Conservation (phyloP, 129 eudicot genomes). For the Tagetes patula region DNA sequence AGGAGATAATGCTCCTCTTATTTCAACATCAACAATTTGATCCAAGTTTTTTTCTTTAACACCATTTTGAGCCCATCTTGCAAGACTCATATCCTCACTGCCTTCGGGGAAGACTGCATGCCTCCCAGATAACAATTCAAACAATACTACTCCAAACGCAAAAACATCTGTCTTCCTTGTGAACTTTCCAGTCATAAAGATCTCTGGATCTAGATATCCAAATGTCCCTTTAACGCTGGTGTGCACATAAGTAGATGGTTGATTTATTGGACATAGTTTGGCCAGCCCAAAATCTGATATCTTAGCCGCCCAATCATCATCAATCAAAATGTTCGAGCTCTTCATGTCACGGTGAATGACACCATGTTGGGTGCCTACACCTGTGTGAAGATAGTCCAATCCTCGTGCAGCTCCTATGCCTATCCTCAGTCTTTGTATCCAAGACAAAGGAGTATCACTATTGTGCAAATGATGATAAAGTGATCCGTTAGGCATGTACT, state of each 20-base stretch:
- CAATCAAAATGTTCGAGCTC: conserved; percentile 30
- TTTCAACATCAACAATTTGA: conserved; percentile 2
- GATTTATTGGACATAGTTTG: conserved; percentile 22
- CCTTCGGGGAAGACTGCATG: conserved; percentile 6
- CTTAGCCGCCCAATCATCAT: conserved; percentile 23
- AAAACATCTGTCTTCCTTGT: conserved; percentile 28
- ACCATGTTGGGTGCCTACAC: background rate
- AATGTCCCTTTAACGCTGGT: conserved; percentile 23
- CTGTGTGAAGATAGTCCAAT: conserved; percentile 8
- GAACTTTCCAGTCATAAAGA: conserved; percentile 3
- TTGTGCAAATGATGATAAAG: background rate
- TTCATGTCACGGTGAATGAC: conserved; percentile 32
- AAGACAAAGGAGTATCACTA: conserved; percentile 11
- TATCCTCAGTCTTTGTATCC: conserved; percentile 8
- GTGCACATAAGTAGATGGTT: background rate
- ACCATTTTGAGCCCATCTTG: conserved; percentile 23
- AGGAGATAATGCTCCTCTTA: background rate
- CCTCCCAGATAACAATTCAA: conserved; percentile 30
- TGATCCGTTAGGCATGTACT: conserved; percentile 1
- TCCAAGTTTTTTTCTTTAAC: conserved; percentile 6
- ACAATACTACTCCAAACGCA: conserved; percentile 34
- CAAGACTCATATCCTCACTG: conserved; percentile 24
- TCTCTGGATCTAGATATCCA: conserved; percentile 28
- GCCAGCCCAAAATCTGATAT: conserved; percentile 30
- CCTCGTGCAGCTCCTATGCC: conserved; percentile 2